Evolutionary conservation across 371 early-diverging fungal genomes (phyloP).

Genomic region (Cokeromyces recurvatus): DNA sequence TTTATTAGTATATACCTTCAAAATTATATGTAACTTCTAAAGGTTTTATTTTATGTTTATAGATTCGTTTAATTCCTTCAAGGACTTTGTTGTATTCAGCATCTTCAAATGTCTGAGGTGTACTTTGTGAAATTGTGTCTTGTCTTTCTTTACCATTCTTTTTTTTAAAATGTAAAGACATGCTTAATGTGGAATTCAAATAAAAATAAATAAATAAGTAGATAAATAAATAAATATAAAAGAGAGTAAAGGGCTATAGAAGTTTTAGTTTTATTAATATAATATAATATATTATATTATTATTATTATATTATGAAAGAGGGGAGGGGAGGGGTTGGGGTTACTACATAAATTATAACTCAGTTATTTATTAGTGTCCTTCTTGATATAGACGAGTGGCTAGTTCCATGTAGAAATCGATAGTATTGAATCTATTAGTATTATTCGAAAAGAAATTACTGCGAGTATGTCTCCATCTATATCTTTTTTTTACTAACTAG

Average conservation of each 20-base stretch:
- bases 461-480: conserved; percentile 20
- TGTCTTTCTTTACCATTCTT: conserved; percentile 1
- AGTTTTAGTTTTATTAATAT: too few species aligned
- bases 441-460: conserved; percentile 18
- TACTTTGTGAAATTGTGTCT: neutral
- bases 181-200: neutral
- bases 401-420: conserved; percentile 73
- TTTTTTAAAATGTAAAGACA: conserved; percentile 10
- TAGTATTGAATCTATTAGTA: conserved; percentile 61
- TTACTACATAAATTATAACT: too few species aligned
- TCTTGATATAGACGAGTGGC: conserved; percentile 63
- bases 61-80: conserved; percentile 61
- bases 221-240: neutral
- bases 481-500: conserved; percentile 4
- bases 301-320: too few species aligned
- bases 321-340: too few species aligned
- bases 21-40: conserved; percentile 74
- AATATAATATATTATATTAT: too few species aligned
- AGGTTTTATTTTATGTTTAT: conserved; percentile 68
- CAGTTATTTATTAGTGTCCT: conserved; percentile 38
- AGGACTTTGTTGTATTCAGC: conserved; percentile 59
- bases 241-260: neutral
- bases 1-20: conserved; percentile 37
- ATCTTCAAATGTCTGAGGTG: conserved; percentile 11
- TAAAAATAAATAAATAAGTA: neutral